Conservation (phyloP, 768 basidiomycete species). For the Podaxis pistillaris region DNA sequence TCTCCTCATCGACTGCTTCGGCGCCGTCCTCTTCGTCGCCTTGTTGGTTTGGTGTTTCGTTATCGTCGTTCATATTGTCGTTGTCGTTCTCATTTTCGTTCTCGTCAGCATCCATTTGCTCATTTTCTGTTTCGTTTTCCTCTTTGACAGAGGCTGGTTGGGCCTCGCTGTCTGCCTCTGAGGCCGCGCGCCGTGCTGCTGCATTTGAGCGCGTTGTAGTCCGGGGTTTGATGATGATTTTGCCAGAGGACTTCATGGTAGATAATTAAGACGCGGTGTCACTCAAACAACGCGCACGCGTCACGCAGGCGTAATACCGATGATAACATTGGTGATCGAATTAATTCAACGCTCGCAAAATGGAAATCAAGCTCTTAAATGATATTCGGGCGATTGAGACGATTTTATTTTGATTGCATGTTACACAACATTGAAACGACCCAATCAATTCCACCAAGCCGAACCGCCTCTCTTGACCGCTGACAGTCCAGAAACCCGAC, state of each 20-base stretch:
- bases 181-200: constrained; percentile 21
- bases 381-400: not conserved
- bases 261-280: constrained; percentile 2
- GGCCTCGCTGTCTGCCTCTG: constrained; percentile 21
- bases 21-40: constrained; percentile 31
- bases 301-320: too few relatives aligned
- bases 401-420: constrained; percentile 1
- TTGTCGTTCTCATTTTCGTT: constrained; percentile 26
- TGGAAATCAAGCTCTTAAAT: too few relatives aligned
- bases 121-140: constrained; percentile 32
- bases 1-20: constrained; percentile 33
- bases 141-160: constrained; percentile 25
- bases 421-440: constrained; percentile 6
- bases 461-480: not conserved
- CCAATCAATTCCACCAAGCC: not conserved
- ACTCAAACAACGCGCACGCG: not conserved
- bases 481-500: not conserved
- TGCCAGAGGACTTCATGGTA: constrained; percentile 28
- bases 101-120: constrained; percentile 27
- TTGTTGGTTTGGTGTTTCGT: constrained; percentile 20
- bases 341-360: too few relatives aligned
- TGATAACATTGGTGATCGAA: too few relatives aligned
- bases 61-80: constrained; percentile 25
- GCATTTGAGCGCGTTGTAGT: constrained; percentile 22
- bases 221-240: constrained; percentile 52